Base-by-base conservation (phyloP, 352 stramenopile species). In the Pythium vanterpoolii region DNA sequence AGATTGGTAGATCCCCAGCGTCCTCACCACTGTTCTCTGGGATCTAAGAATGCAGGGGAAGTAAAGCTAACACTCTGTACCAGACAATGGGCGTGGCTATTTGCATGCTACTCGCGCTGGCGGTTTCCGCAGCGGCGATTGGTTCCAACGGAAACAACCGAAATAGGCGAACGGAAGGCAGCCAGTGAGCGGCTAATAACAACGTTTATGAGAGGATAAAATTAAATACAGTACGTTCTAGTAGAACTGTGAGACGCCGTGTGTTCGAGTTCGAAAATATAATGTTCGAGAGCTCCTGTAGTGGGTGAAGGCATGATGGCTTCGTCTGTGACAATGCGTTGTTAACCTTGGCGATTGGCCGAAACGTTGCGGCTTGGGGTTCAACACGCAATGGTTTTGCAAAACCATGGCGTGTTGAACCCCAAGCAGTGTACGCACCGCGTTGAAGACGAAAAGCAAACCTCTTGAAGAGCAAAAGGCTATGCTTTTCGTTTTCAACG, bases 121-220 rank as follows among this genome's bases (percentile, higher is more conserved):
- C 27, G 13, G 48, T 64, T 64, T 51, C 57, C 57, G 13, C 13
- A 4, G 19, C 39, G 13, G 46, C 57, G 57, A 64, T 64, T 64
- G 57, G 57, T 34, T 47, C 57, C 47, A 45, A 24, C 27, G 28
- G 40, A 30, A 39, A 45, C 48, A 39, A 52, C 46, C 27, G 19
- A 24, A 40, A 51, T 40, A 16, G 11, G 13, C 16, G 26, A 26
- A 26, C 6, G 14, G 1, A 1, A 31, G 5, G 11, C 23, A 21
- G 14, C 9, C 14, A 42, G 14, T 42, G 2, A 4, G n/a, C 3
- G 3, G 18, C 5, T 28, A 26, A 28, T 30, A 16, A 4, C 26
- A 57, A 13, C 21, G 9, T 9, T 26, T 57, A 10, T 14, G 11
- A 47, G 18, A n/a, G 49, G n/a, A 2, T 45, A 46, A 19, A 2